These are phyloP conservation scores for Trichoderma sp. DNA, from an alignment of 2,329 filamentous ascomycete species.

Conservation along the genomic window DNA sequence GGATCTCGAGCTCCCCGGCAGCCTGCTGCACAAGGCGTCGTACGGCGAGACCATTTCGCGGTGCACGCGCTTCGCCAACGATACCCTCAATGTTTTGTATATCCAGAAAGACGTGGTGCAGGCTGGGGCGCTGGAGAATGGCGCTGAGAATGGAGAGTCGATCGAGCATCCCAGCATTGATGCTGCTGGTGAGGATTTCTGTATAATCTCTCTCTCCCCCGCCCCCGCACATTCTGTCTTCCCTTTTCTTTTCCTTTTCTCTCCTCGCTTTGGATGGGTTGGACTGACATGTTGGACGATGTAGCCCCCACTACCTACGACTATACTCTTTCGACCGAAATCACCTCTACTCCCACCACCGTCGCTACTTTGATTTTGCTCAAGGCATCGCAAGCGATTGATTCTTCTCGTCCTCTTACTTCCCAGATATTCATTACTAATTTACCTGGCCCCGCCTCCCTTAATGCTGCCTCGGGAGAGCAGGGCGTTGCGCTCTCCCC, in stretches of 20 bases:
- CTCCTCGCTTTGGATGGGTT: not conserved
- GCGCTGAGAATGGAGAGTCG: conserved; percentile 35
- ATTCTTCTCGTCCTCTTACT: conserved; percentile 78
- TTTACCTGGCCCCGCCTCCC: conserved; percentile 77
- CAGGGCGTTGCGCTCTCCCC: conserved; percentile 77
- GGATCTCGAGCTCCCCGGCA: conserved; percentile 81
- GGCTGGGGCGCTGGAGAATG: conserved; percentile 53
- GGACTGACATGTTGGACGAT: not conserved
- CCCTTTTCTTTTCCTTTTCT: not conserved
- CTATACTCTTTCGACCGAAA: conserved; percentile 81
- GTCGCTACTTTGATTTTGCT: conserved; percentile 85
- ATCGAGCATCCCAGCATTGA: conserved; percentile 48
- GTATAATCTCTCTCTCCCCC: not conserved
- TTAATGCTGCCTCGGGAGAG: conserved; percentile 67
- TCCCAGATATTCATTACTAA: conserved; percentile 93
- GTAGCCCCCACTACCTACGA: conserved; percentile 62
- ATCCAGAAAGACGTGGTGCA: conserved; percentile 79
- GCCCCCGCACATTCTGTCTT: not conserved
- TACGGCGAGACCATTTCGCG: conserved; percentile 81
- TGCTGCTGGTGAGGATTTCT: conserved; percentile 47
- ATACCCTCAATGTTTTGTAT: conserved; percentile 86
- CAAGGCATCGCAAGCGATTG: conserved; percentile 87
- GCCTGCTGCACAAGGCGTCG: conserved; percentile 74
- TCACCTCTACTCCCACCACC: conserved; percentile 78
- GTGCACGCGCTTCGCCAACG: conserved; percentile 86